phyloP scores from a whole-genome alignment of 176 grass and related monocot species.

The Microstegium vimineum region DNA sequence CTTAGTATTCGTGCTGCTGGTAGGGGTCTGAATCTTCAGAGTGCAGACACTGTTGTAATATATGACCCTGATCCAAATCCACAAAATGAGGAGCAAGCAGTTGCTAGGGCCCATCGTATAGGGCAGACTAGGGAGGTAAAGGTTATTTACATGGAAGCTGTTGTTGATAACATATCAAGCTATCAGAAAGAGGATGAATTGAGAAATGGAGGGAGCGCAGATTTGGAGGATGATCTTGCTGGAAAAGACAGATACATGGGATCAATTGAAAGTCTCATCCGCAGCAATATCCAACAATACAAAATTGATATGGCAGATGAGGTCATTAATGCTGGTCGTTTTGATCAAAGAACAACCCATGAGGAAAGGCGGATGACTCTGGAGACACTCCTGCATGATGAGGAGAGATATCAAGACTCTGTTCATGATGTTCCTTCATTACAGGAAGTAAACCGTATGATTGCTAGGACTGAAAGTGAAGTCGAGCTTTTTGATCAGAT shows the following conservation, averaged over 20 bases:
- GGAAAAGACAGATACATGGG: slow-evolving; percentile 93
- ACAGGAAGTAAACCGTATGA: slow-evolving; percentile 99
- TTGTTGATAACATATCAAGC: slow-evolving; percentile 95
- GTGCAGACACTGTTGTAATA: slow-evolving; percentile 98
- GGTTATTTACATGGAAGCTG: slow-evolving; percentile 98
- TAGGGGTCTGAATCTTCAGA: slow-evolving; percentile 98
- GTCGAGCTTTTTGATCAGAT: slow-evolving; percentile 98
- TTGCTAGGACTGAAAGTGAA: slow-evolving; percentile 84
- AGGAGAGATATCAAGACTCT: slow-evolving; percentile 92
- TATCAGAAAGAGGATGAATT: slow-evolving; percentile 99
- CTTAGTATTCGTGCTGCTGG: slow-evolving; percentile 99
- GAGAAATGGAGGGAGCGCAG: slow-evolving; percentile 69
- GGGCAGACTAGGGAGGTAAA: slow-evolving; percentile 98
- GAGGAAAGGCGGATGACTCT: slow-evolving; percentile 96
- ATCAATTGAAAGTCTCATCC: slow-evolving; percentile 97
- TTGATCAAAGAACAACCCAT: slow-evolving; percentile 99
- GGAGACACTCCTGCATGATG: slow-evolving; percentile 94
- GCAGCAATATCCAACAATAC: slow-evolving; percentile 96
- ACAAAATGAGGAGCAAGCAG: slow-evolving; percentile 98
- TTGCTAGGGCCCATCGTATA: slow-evolving; percentile 98
- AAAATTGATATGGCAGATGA: slow-evolving; percentile 99
- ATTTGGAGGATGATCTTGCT: slow-evolving; percentile 92
- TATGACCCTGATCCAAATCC: slow-evolving; percentile 99
- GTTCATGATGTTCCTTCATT: slow-evolving; percentile 96
- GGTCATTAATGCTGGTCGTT: slow-evolving; percentile 99